Evolutionary conservation across 1,139 yeast genomes (phyloP), one percentile per base, ranked within the genome.

Genomic region (Blastobotrys capitulatus): DNA sequence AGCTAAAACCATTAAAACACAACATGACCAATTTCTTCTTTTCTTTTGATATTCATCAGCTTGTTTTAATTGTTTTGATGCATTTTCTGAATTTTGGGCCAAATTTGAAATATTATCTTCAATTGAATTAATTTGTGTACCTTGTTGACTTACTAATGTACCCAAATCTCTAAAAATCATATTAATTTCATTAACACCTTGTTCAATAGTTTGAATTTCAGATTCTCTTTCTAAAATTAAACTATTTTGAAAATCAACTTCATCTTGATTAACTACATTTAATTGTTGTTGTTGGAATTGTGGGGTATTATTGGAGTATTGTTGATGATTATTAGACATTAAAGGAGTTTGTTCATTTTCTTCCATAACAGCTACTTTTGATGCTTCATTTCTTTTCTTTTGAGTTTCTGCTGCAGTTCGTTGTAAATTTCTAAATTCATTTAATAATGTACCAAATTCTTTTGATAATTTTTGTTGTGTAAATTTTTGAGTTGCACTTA

Each of bases 91-190:
- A 58, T 86, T 83, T 22, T 74, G 76, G n/a, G 82, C 80, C 51
- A 84, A 70, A 51, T 77, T 79, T 26, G 81, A 69, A 46, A 89
- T 74, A 64, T 88, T 88, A 52, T 84, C 88, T 60, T 88, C 96
- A 16, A 89, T 80, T 0, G 88, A 79, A 62, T 87, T 95, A 26
- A 89, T 75, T 57, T 86, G 90, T 37, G 79, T 82, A 5, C 96
- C 96, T 63, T 89, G 97, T 62, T 86, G 92, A 48, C 76, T 74
- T 1, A 89, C 94, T 57, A 89, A 68, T 38, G 80, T 77, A 15
- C 89, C 89, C 54, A 89, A 68, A 59, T 88, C 96, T 56, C 82
- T 81, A 65, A 88, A 89, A 1, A 89, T 88, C 7, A 89, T 76
- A 62, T 89, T 88, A 44, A 89, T 88, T 59, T 89, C 96, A 52